These are phyloP conservation scores for Pyrus betulifolia DNA, from an alignment of 306 rosid species.

Conservation along the genomic window DNA sequence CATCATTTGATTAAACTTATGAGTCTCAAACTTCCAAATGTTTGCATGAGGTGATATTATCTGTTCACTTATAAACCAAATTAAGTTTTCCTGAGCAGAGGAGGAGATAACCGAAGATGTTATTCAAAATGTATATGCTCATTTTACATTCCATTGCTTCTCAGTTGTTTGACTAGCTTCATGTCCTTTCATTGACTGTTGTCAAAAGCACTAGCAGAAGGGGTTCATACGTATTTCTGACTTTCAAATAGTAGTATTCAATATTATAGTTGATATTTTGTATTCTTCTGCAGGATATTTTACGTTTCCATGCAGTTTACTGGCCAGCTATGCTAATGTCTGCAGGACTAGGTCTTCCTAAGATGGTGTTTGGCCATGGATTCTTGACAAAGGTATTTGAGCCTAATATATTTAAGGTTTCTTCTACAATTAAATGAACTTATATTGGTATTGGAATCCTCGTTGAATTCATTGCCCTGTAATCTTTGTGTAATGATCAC, in stretches of 20 bases:
- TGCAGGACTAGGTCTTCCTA: slow-evolving; percentile 84
- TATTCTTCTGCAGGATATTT: slow-evolving; percentile 61
- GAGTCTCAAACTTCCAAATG: not conserved
- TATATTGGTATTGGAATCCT: slow-evolving; percentile 1
- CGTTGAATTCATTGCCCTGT: not conserved
- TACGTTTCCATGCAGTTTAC: slow-evolving; percentile 93
- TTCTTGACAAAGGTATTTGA: slow-evolving; percentile 82
- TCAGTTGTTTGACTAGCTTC: not conserved
- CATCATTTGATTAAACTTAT: not conserved
- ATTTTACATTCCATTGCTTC: not conserved
- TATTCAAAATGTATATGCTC: not conserved
- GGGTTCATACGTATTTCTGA: not conserved
- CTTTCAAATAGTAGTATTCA: not conserved
- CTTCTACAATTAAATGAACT: slow-evolving; percentile 7
- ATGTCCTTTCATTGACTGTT: not conserved
- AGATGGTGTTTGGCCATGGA: slow-evolving; percentile 95
- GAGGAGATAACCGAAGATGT: not conserved
- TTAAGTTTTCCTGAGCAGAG: not conserved
- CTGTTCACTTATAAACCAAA: not conserved
- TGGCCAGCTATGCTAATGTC: slow-evolving; percentile 99
- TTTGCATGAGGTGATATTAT: not conserved
- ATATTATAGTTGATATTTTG: slow-evolving; percentile 2
- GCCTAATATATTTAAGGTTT: slow-evolving; percentile 12
- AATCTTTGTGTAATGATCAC: not conserved
- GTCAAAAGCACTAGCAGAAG: not conserved